Base-by-base conservation (phyloP, 768 basidiomycete genomes). In the Ephemerocybe angulata region DNA sequence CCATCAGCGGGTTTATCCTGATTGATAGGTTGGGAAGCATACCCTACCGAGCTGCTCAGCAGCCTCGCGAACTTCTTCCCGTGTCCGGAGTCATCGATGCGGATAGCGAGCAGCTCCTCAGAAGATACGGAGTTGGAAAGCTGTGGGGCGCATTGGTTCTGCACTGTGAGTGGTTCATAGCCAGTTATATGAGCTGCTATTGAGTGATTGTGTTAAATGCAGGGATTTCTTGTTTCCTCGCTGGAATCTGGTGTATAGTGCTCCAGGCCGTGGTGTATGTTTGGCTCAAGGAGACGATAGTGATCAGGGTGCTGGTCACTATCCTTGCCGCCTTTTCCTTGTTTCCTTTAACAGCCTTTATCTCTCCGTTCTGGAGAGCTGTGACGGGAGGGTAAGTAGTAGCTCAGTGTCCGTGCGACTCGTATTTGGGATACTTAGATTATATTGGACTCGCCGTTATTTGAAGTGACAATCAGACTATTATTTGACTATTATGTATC, bases 11-110 rank as follows among this genome's bases (percentile, higher is more conserved):
- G 38, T 62, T 67, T 42, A 56, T 67, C 6, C 51, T 65, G 19
- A 48, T 67, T 4, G 61, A 67, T 52, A 57, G 61, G 1, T 58
- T 67, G 6, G 63, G 63, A 37, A 61, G 63, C 27, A 35, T 67
- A 5, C 54, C 62, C 2, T 65, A 55, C 49, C 55, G 58, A 2
- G 61, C 65, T 5, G 60, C 61, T 13, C 6, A n/a, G 12, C 12
- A 11, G 22, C 3, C 3, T 43, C n/a, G 11, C 17, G 42, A 8
- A 12, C 42, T 3, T 21, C 25, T 43, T n/a, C 42, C 42, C 12
- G 19, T 12, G 4, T 5, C 21, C 22, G 42, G 42, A 52, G 38
- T 50, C 55, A 1, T 52, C 21, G 24, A 12, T 56, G 50, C n/a
- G n/a, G 53, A 38, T 15, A 56, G 63, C 29, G 60, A 56, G 13